These are phyloP conservation scores for Sutorius eximius DNA, from an alignment of 1,284 basidiomycete genomes.

Conservation along the genomic window DNA sequence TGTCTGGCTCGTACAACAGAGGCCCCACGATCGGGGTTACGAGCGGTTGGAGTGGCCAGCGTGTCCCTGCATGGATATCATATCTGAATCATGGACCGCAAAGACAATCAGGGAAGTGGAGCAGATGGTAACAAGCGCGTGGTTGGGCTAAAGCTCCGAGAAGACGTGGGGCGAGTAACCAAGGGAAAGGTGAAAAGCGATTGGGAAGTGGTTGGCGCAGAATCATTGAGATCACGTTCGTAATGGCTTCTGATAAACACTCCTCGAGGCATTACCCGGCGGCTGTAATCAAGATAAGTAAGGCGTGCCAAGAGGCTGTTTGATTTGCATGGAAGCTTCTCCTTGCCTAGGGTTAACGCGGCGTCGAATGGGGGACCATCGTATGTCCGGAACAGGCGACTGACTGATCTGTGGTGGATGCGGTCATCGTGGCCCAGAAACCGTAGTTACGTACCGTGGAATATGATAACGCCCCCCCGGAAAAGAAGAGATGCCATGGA, in stretches of 20 bases:
- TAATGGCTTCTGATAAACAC: slow-evolving; percentile 18
- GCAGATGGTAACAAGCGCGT: neutral
- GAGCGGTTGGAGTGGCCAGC: neutral
- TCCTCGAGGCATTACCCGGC: slow-evolving; percentile 12
- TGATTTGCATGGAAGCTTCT: slow-evolving; percentile 18
- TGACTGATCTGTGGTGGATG: slow-evolving; percentile 2
- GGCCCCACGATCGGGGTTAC: slow-evolving; percentile 3
- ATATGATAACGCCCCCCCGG: neutral
- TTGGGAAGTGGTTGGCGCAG: neutral
- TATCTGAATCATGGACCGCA: neutral
- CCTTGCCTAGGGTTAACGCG: slow-evolving; percentile 12
- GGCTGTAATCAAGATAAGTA: slow-evolving; percentile 14
- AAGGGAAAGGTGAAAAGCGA: neutral
- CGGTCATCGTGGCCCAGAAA: neutral
- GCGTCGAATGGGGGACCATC: neutral
- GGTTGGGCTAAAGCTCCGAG: neutral
- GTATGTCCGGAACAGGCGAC: neutral
- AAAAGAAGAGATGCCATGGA: neutral
- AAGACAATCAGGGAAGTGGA: slow-evolving; percentile 1
- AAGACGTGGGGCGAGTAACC: neutral
- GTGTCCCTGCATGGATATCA: slow-evolving; percentile 4
- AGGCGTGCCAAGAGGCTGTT: slow-evolving; percentile 18
- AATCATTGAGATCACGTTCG: neutral
- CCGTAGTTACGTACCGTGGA: neutral
- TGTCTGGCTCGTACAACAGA: slow-evolving; percentile 1